phyloP scores from a whole-genome alignment of 768 basidiomycete species.

The Pisolithus tinctorius region DNA sequence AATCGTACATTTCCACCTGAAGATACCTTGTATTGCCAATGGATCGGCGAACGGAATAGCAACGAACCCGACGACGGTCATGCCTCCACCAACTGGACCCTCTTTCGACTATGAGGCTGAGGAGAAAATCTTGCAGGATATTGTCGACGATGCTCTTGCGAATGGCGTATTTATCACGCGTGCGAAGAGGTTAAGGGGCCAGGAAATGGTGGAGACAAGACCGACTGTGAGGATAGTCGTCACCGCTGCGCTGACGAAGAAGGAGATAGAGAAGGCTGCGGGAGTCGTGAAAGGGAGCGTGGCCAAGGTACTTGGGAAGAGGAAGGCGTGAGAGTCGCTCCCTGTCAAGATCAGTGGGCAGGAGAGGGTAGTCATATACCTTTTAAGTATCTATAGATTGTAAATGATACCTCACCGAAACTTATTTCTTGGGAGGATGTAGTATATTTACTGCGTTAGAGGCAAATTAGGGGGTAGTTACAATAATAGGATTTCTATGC shows the following conservation, averaged over 20 bases:
- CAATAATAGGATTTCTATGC: background rate
- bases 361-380: constrained; percentile 18
- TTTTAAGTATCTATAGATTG: constrained; percentile 19
- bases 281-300: constrained; percentile 66
- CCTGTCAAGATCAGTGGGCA: background rate
- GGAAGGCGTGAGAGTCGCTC: constrained; percentile 14
- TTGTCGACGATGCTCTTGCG: constrained; percentile 79
- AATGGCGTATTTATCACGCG: constrained; percentile 85
- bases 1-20: constrained; percentile 75
- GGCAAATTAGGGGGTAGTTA: no score
- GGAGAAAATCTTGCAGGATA: constrained; percentile 80
- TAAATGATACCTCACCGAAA: constrained; percentile 1
- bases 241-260: constrained; percentile 71
- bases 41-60: background rate
- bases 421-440: no score
- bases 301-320: constrained; percentile 63
- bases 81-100: constrained; percentile 12
- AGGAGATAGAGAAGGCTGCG: constrained; percentile 89
- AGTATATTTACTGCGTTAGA: background rate
- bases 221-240: constrained; percentile 85
- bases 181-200: constrained; percentile 72
- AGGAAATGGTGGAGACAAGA: constrained; percentile 75
- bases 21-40: constrained; percentile 6
- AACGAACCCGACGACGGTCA: background rate
- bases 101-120: constrained; percentile 54